Base-by-base conservation (phyloP, 2,329 filamentous ascomycete species). In the Phialophora verrucosa region DNA sequence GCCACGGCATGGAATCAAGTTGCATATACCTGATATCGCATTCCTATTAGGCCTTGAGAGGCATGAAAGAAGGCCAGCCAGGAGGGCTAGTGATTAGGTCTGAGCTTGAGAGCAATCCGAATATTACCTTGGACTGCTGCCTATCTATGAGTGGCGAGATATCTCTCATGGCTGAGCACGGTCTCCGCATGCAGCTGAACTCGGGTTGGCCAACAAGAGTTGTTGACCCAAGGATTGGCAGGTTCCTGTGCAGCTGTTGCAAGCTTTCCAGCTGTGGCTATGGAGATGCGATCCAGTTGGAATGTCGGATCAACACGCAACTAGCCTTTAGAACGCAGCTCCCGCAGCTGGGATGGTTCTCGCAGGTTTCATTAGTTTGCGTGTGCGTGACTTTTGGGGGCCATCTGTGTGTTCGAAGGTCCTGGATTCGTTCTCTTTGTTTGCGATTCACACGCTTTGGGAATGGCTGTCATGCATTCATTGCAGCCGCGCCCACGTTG, bases 401-500 rank as follows among this genome's bases (percentile, higher is more conserved):
- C 53, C 53, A 32, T 31, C 29, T 29, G 29, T 8, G n/a, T 11
- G 29, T 17, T 31, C 14, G n/a, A 12, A 23, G 20, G 50, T 31
- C 53, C 5, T 31, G 7, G 25, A 55, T 31, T 55, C 29, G 27
- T 35, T 4, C 53, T 20, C 53, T 55, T 55, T 55, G 53, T 55
- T 55, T 20, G 29, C 29, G 29, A 32, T 35, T 35, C 53, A 20
- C 4, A 55, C 53, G 53, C 29, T n/a, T 20, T 35, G 4, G 53
- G 53, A 55, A 55, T 31, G 53, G 29, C n/a, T 1, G 17, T 12
- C 3, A 20, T 55, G 49, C 49, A 51, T 27, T 27, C 49, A 51
- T 27, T 27, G 49, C 49, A 51, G 49, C 25, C 20, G 20, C 49
- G 23, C 49, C 49, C 49, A 51, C 49, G 49, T 51, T 51, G 49